Conservation (phyloP, 352 stramenopile genomes). For the Globisporangium barbulae region DNA sequence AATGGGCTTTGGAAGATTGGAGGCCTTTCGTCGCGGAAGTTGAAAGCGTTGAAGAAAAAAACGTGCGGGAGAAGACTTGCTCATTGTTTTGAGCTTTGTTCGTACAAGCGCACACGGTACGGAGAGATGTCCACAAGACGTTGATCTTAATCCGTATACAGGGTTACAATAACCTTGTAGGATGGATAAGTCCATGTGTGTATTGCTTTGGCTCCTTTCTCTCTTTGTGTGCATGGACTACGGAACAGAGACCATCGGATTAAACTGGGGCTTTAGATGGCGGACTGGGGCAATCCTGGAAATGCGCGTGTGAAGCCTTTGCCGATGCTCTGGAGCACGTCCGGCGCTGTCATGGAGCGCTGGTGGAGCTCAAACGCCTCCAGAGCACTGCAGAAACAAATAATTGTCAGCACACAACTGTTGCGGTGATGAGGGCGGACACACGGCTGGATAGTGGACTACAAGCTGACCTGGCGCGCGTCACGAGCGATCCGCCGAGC, state of each 20-base stretch:
- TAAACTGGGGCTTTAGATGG: conserved; percentile 3
- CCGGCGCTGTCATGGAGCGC: conserved; percentile 82
- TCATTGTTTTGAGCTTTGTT: no score
- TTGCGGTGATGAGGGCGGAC: neutral
- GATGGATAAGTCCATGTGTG: neutral
- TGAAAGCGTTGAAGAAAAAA: no score
- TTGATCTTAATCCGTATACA: no score
- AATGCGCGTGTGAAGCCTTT: conserved; percentile 58
- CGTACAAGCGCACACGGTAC: no score
- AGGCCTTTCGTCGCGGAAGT: no score
- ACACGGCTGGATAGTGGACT: no score
- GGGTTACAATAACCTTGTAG: no score
- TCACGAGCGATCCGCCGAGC: conserved; percentile 78
- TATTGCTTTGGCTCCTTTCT: neutral
- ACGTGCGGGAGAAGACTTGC: no score
- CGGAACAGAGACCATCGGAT: no score
- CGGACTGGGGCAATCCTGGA: conserved; percentile 8
- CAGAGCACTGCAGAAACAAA: conserved; percentile 26
- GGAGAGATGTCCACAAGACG: no score
- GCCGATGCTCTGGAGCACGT: conserved; percentile 67
- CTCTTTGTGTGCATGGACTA: neutral
- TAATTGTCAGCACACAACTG: neutral
- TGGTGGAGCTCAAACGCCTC: conserved; percentile 68
- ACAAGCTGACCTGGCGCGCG: conserved; percentile 52
- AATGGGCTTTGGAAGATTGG: no score